Evolutionary conservation across 1,284 basidiomycete species (phyloP).

Genomic region (Lignosus rhinocerotis): DNA sequence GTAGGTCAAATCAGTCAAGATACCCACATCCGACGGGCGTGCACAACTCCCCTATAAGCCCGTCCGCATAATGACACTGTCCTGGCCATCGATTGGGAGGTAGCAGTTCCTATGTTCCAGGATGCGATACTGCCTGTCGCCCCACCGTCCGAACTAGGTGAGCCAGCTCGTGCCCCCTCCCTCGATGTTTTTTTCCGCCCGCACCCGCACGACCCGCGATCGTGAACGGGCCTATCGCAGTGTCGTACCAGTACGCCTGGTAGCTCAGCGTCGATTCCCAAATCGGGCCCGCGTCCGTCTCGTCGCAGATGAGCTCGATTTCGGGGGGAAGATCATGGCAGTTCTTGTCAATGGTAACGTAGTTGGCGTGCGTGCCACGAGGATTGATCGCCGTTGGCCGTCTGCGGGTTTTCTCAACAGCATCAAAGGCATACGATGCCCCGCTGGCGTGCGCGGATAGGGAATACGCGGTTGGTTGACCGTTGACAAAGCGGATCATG

Average conservation of each 20-base stretch:
- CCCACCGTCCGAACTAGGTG: conserved; percentile 32
- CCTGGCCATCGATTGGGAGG: conserved; percentile 7
- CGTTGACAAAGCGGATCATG: conserved; percentile 38
- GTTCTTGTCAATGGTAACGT: conserved; percentile 31
- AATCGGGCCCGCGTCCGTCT: conserved; percentile 25
- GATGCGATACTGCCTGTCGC: conserved; percentile 31
- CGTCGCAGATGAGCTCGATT: conserved; percentile 23
- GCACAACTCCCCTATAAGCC: conserved; percentile 30
- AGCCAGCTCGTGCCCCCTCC: conserved; percentile 32
- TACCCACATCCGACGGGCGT: background rate
- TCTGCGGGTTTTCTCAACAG: conserved; percentile 23
- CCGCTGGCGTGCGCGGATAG: conserved; percentile 38
- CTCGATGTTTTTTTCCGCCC: conserved; percentile 20
- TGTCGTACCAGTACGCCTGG: conserved; percentile 34
- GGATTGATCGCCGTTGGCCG: conserved; percentile 34
- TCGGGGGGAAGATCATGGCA: conserved; percentile 29
- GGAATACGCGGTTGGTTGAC: conserved; percentile 33
- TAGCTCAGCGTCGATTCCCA: conserved; percentile 35
- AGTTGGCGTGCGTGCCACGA: conserved; percentile 35
- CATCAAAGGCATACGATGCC: conserved; percentile 31
- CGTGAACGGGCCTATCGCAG: conserved; percentile 24
- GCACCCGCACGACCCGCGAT: conserved; percentile 26
- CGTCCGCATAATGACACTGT: conserved; percentile 28
- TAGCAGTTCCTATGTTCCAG: conserved; percentile 32
- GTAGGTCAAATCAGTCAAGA: background rate